A percentile compares a stretch with the other conserved stretches of the same genome.
Evolutionary conservation across 2,329 filamentous ascomycete genomes (phyloP).

Genomic region (Ophiostoma novo-ulmi): DNA sequence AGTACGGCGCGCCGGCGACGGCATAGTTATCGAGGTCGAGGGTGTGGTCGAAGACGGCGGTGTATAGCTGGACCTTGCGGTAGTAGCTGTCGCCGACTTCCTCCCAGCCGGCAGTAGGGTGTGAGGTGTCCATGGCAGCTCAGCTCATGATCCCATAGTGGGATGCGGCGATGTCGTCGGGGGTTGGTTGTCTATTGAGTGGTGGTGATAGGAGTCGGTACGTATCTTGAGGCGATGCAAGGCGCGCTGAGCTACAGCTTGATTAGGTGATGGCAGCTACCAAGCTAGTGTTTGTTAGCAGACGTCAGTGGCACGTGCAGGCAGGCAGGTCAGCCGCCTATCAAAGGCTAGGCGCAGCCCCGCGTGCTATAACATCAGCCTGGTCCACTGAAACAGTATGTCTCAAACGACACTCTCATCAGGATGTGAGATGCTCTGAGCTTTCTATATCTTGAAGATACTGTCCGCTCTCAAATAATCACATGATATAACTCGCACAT

Average conservation of each 20-base stretch:
- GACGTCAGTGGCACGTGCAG: conserved; percentile 22
- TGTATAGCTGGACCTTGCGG: conserved; percentile 89
- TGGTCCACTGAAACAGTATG: conserved; percentile 10
- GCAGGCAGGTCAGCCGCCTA: neutral
- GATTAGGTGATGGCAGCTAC: neutral
- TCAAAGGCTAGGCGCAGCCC: neutral
- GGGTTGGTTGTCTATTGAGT: neutral
- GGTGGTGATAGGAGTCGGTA: neutral
- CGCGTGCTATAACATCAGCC: conserved; percentile 9
- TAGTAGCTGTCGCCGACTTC: conserved; percentile 90
- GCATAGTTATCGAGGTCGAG: conserved; percentile 93
- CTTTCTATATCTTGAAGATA: neutral
- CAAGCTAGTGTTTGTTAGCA: conserved; percentile 4
- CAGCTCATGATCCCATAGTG: conserved; percentile 23
- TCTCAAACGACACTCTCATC: too few relatives aligned
- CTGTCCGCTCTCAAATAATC: neutral
- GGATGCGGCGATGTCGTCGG: conserved; percentile 14
- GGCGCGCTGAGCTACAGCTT: neutral
- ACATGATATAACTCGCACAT: neutral
- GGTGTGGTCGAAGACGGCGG: conserved; percentile 85
- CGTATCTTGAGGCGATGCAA: neutral
- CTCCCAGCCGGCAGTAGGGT: conserved; percentile 87
- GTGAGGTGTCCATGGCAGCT: conserved; percentile 49
- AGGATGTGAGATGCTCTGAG: neutral
- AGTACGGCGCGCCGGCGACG: conserved; percentile 85